Percentiles rank a stretch among this genome's conserved stretches.
These are phyloP conservation scores for Backusella tuberculispora DNA, from an alignment of 192 early-diverging fungal species.

Conservation along the genomic window DNA sequence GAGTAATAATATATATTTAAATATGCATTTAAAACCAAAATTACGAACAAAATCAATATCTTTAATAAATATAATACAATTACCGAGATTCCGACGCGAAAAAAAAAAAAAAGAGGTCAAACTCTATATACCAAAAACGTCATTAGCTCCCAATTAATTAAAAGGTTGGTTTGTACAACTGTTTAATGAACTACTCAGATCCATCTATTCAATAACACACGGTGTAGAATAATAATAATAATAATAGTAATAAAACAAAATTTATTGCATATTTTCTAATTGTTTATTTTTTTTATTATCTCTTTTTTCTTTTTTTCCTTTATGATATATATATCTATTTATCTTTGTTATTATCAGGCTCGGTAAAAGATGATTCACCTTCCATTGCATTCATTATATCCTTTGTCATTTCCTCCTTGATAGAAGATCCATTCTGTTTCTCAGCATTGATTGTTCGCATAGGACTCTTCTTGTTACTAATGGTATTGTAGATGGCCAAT, in stretches of 20 bases:
- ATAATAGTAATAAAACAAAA: too few species aligned
- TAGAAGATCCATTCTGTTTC: conserved; percentile 4
- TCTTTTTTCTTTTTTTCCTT: not conserved
- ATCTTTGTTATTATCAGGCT: conserved; percentile 19
- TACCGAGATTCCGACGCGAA: not conserved
- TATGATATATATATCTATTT: not conserved
- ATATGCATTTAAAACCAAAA: too few species aligned
- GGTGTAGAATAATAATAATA: too few species aligned
- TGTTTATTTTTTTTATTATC: conserved; percentile 7
- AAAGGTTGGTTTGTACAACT: too few species aligned
- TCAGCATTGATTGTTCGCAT: too few species aligned
- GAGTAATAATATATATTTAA: too few species aligned
- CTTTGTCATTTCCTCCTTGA: conserved; percentile 36
- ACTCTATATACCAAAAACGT: not conserved
- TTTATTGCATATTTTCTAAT: not conserved
- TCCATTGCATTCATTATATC: conserved; percentile 36
- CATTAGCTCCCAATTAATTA: not conserved
- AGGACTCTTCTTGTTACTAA: conserved; percentile 45
- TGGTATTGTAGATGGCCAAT: conserved; percentile 54
- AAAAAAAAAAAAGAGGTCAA: not conserved
- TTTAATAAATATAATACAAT: not conserved
- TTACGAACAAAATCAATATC: not conserved
- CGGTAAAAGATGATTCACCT: conserved; percentile 18
- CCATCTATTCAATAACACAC: too few species aligned
- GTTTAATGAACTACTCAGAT: too few species aligned